Conservation (phyloP, 108 stramenopile species). For the Cyclotella sp. region DNA sequence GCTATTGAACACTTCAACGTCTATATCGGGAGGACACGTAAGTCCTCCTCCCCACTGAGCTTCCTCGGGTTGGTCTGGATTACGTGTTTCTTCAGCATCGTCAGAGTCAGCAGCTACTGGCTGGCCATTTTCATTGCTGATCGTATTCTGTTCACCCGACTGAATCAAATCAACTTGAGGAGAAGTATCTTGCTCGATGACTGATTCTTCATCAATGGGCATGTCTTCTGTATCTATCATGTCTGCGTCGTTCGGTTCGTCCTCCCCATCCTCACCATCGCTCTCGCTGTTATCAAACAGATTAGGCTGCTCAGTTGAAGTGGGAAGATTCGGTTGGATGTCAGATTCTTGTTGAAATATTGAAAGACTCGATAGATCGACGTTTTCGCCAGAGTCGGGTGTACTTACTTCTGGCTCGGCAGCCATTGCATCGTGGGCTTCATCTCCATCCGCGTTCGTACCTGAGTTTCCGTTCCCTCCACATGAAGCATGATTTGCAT, state of each 20-base stretch:
- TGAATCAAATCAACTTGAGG: background rate
- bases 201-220: background rate
- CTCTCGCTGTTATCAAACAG: background rate
- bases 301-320: constrained; percentile 5
- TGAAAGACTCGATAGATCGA: constrained; percentile 27
- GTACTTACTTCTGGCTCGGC: constrained; percentile 21
- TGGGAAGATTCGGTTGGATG: background rate
- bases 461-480: background rate
- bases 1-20: constrained; percentile 88
- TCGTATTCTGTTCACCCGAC: background rate
- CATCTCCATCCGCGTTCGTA: background rate
- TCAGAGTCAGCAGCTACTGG: constrained; percentile 29
- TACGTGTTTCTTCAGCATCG: background rate
- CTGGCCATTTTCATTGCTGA: constrained; percentile 22
- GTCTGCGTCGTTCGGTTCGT: background rate
- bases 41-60: constrained; percentile 52
- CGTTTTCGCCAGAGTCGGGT: constrained; percentile 34
- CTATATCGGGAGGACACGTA: constrained; percentile 90
- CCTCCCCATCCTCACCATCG: background rate
- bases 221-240: background rate
- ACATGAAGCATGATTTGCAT: background rate
- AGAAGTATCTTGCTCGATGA: background rate
- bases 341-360: constrained; percentile 28
- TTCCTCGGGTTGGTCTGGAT: constrained; percentile 4
- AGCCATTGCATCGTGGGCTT: background rate